phyloP scores from a whole-genome alignment of 768 basidiomycete species.

The Phanerochaete sordida region DNA sequence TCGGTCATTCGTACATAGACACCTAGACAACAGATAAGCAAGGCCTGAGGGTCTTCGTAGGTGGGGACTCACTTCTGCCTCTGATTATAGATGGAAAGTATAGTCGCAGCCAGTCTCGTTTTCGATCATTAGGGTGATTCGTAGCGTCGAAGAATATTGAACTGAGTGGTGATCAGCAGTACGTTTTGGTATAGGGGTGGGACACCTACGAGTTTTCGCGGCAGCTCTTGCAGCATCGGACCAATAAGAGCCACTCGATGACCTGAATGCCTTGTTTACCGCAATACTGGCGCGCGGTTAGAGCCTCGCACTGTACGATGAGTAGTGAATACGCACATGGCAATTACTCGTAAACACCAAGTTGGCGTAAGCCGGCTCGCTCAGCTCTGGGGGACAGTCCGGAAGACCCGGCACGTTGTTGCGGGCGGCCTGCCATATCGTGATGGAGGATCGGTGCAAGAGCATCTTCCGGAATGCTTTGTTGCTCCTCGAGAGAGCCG shows the following conservation, averaged over 20 bases:
- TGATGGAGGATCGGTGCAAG: conserved; percentile 1
- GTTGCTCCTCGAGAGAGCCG: conserved; percentile 26
- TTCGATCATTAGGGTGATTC: background rate
- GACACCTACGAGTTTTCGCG: background rate
- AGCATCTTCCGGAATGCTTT: conserved; percentile 26
- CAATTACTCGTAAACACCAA: conserved; percentile 6
- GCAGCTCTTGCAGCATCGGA: conserved; percentile 3
- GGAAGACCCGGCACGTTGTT: conserved; percentile 5
- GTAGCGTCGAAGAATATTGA: background rate
- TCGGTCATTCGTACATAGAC: background rate
- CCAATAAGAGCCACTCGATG: background rate
- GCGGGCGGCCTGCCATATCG: conserved; percentile 5
- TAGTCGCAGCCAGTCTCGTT: background rate
- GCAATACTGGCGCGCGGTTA: background rate
- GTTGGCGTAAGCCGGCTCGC: conserved; percentile 8
- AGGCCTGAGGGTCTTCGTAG: too few species aligned
- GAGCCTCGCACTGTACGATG: too few species aligned
- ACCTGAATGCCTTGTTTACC: background rate
- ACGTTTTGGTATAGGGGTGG: background rate
- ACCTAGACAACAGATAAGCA: background rate
- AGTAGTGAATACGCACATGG: conserved; percentile 3
- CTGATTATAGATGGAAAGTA: background rate
- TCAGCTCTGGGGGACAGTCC: conserved; percentile 3
- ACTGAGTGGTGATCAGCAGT: background rate
- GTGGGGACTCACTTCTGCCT: background rate